These are phyloP conservation scores for Alisma plantagoaquatica DNA, from an alignment of 106 monocot genomes.

Conservation along the genomic window DNA sequence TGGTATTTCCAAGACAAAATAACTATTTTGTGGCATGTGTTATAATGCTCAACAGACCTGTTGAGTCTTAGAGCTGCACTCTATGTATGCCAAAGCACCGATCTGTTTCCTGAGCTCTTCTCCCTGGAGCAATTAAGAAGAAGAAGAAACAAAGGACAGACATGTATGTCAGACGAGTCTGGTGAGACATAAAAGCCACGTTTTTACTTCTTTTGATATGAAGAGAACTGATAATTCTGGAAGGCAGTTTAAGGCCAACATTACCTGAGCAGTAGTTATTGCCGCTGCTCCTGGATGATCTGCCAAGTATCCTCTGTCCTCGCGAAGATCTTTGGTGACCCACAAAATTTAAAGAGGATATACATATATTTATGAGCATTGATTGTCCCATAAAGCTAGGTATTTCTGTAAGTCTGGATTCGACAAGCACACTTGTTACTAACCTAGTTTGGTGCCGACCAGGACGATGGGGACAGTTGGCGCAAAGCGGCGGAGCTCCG, in stretches of 20 bases:
- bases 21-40: no score
- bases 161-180: no score
- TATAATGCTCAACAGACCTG: no score
- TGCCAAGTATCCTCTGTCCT: slow-evolving; percentile 67
- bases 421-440: not conserved
- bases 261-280: slow-evolving; percentile 66
- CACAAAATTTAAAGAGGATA: not conserved
- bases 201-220: no score
- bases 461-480: slow-evolving; percentile 80
- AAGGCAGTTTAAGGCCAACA: no score
- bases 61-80: slow-evolving; percentile 95
- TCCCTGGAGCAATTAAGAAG: slow-evolving; percentile 27
- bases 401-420: not conserved
- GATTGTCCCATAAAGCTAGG: not conserved
- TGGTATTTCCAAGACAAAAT: no score
- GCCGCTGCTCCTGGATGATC: slow-evolving; percentile 63
- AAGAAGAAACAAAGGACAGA: no score
- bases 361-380: not conserved
- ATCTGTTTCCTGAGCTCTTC: slow-evolving; percentile 90
- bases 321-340: slow-evolving; percentile 59
- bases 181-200: no score
- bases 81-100: slow-evolving; percentile 77
- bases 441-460: slow-evolving; percentile 87
- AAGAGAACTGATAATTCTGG: no score
- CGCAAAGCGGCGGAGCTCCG: slow-evolving; percentile 85